Base-by-base conservation (phyloP, 352 stramenopile species). In the Thalassiosira mediterranea region DNA sequence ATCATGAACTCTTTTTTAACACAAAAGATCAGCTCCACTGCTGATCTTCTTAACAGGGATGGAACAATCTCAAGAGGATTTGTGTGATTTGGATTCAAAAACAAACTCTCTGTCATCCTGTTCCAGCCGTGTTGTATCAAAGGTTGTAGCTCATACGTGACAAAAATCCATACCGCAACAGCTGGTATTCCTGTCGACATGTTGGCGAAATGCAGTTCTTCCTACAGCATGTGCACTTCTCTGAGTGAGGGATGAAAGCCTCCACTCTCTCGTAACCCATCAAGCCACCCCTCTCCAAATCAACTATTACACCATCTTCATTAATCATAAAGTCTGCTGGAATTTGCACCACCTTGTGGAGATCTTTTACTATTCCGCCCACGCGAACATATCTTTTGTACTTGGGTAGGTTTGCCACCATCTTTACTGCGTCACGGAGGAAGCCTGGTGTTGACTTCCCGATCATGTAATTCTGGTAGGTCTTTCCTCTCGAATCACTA, bases 291-390 rank as follows among this genome's bases (percentile, higher is more conserved):
- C 57, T 52, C 1, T 40, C 15, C 38, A 69, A 17, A 60, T 69
- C 44, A 15, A 69, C 47, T 13, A 69, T 61, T 1, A 69, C 32
- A 23, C 60, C 60, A 46, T 49, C 28, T 34, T 69, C 60, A 47
- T 69, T 32, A 31, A 61, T 69, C 13, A 60, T 15, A 60, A 69
- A 69, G 23, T 69, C 57, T 26, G 57, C 57, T 54, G 57, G 57
- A 17, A 66, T 8, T 8, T 15, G 8, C 15, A 8, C 8, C 37
- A 15, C 37, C 37, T 8, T 15, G 37, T 44, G 37, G 37, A 8
- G 37, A 8, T 40, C 51, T 59, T 59, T 40, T 0, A 10, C 10
- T n/a, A 0, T 28, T 34, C 48, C 28, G 17, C 25, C 42, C n/a
- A 11, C 19, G 10, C 10, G 19, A 4, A 51, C 1, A 47, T 51